Base-by-base conservation (phyloP, 2,329 filamentous ascomycete genomes). In the Ophiostoma tasmaniense region DNA sequence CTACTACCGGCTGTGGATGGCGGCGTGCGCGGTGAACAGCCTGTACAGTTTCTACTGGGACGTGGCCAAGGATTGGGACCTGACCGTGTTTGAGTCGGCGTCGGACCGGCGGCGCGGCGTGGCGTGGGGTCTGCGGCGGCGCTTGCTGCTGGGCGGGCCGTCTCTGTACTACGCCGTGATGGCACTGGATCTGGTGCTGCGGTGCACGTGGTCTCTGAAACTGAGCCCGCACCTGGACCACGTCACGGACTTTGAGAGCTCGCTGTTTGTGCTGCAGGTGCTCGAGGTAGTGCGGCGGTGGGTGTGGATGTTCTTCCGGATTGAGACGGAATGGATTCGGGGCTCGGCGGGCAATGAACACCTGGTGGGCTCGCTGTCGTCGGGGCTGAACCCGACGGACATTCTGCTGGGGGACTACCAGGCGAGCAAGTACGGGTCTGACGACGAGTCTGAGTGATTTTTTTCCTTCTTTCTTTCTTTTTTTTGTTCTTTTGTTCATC, bases 41-140 rank as follows among this genome's bases (percentile, higher is more conserved):
- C 82, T 90, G 62, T 99, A 97, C 80, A 93, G 90, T n/a, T 98
- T 98, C 81, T 99, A 95, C 83, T 99, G 95, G 95, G 95, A 99
- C 75, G 88, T 98, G 37, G 85, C 92, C 68, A 95, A 93, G 80
- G 95, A 99, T 82, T 99, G 95, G 95, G 95, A 98, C 76, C 83
- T 99, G 71, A 91, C 90, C 0, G 83, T 98, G 17, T 91, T 98
- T 76, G 68, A 35, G 17, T 86, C 89, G 2, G 77, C 82, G 1
- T n/a, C n/a, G n/a, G n/a, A n/a, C n/a, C n/a, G n/a, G n/a, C n/a
- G n/a, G n/a, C n/a, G n/a, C n/a, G n/a, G n/a, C 33, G 33, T 33
- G 33, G 5, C 33, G 0, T 95, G 87, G 76, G 95, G 91, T 1
- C 82, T 99, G 62, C 88, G 95, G 35, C 84, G 88, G 66, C 84